Evolutionary conservation across 805 yeast genomes (phyloP).

Genomic region (Candida ulmi): DNA sequence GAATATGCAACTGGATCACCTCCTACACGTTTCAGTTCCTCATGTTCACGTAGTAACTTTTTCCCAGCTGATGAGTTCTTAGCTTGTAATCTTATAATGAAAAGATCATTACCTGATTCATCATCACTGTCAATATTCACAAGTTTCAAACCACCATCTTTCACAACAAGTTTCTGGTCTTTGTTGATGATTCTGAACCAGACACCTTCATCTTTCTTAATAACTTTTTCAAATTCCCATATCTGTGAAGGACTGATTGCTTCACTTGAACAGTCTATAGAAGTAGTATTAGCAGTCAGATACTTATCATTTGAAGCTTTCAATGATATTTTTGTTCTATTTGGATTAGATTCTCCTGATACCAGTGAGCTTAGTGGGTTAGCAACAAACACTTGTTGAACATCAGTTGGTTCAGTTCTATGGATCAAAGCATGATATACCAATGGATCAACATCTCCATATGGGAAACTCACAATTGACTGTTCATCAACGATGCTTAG

Average conservation of each 20-base stretch:
- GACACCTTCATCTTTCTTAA: conserved; percentile 7
- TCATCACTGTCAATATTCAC: conserved; percentile 4
- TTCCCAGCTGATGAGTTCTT: conserved; percentile 13
- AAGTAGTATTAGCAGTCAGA: conserved; percentile 12
- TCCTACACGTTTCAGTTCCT: conserved; percentile 3
- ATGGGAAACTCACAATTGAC: conserved; percentile 5
- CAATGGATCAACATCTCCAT: conserved; percentile 2
- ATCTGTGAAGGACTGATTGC: conserved; percentile 29
- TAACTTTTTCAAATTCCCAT: conserved; percentile 16
- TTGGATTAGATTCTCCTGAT: conserved; percentile 3
- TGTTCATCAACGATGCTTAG: not conserved
- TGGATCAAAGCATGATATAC: conserved; percentile 8
- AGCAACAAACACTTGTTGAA: conserved; percentile 28
- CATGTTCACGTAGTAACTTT: conserved; percentile 10
- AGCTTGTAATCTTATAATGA: conserved; percentile 13
- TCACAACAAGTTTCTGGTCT: conserved; percentile 8
- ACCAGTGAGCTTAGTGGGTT: conserved; percentile 8
- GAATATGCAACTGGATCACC: conserved; percentile 9
- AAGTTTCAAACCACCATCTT: conserved; percentile 2
- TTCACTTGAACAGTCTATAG: conserved; percentile 22
- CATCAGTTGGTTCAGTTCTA: conserved; percentile 24
- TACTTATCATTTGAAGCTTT: conserved; percentile 26
- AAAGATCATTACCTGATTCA: conserved; percentile 5
- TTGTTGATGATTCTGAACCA: conserved; percentile 18
- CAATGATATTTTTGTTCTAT: conserved; percentile 18